Evolutionary conservation across 371 early-diverging fungal species (phyloP).

Genomic region (Capillidium rhysosporum): DNA sequence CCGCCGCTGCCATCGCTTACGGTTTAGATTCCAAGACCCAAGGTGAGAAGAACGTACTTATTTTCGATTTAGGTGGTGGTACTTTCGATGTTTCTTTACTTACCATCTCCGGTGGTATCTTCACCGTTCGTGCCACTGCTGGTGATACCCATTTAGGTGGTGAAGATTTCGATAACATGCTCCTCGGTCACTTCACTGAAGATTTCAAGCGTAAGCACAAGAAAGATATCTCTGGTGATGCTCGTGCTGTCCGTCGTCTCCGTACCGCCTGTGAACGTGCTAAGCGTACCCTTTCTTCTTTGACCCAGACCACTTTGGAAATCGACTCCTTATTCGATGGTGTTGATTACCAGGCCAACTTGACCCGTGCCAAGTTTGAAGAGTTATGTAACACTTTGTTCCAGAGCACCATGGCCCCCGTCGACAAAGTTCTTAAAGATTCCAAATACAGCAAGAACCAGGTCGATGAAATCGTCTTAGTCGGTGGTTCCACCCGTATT

Average conservation of each 20-base stretch:
- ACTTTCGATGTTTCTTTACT: conserved; percentile 90
- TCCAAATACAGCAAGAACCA: conserved; percentile 35
- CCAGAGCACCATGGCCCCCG: conserved; percentile 47
- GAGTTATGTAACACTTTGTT: conserved; percentile 55
- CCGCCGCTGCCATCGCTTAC: conserved; percentile 95
- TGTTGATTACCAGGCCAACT: conserved; percentile 45
- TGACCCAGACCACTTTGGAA: conserved; percentile 74
- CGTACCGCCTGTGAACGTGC: conserved; percentile 72
- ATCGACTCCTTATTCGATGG: conserved; percentile 56
- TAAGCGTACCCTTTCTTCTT: conserved; percentile 82
- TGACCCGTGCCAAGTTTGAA: conserved; percentile 70
- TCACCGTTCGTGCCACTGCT: conserved; percentile 85
- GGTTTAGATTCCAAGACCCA: conserved; percentile 62
- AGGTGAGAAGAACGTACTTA: conserved; percentile 67
- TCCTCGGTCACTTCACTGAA: conserved; percentile 42
- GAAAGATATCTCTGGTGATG: conserved; percentile 43
- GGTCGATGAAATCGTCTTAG: conserved; percentile 72
- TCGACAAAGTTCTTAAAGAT: conserved; percentile 48
- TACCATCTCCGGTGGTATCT: conserved; percentile 73
- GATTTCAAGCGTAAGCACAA: conserved; percentile 57
- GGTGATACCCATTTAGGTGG: conserved; percentile 87
- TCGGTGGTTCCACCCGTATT: conserved; percentile 99
- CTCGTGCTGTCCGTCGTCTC: conserved; percentile 55
- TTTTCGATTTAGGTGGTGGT: conserved; percentile 92
- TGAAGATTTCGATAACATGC: conserved; percentile 69